phyloP scores from a whole-genome alignment of 2,329 filamentous ascomycete species.

The Colletotrichum kahawae region DNA sequence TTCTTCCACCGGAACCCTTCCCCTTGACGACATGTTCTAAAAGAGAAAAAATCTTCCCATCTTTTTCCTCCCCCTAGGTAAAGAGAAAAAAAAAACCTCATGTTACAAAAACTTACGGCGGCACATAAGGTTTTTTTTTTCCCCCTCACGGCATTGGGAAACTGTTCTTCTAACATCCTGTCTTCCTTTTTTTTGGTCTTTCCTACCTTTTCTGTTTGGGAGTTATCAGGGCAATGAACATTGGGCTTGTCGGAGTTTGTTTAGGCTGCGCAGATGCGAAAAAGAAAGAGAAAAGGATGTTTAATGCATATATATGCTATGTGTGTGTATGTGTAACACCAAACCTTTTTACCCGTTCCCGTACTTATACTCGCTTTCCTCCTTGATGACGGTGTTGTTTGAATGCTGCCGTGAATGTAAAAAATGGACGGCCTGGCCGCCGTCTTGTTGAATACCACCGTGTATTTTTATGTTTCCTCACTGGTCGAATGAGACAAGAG shows the following conservation, averaged over 20 bases:
- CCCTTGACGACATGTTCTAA: neutral
- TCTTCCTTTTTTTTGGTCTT: neutral
- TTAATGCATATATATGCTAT: neutral
- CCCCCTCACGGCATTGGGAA: neutral
- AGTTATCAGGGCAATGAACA: slow-evolving; percentile 14
- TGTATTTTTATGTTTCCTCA: no score
- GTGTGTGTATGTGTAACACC: neutral
- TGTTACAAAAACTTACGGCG: neutral
- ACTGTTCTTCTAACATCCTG: neutral
- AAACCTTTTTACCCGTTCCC: neutral
- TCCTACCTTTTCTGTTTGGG: neutral
- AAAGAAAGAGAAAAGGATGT: neutral
- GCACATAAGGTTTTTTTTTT: neutral
- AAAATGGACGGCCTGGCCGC: neutral
- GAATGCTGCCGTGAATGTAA: neutral
- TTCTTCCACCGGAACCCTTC: neutral
- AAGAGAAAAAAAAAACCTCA: neutral
- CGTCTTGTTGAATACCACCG: no score
- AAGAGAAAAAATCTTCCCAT: neutral
- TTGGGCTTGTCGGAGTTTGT: slow-evolving; percentile 3
- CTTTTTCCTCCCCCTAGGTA: neutral
- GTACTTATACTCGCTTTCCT: neutral
- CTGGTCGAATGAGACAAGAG: neutral
- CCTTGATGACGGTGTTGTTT: neutral
- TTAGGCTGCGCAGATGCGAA: neutral